These are phyloP conservation scores for Pyrenopolyporus hunteri DNA, from an alignment of 495 filamentous ascomycete genomes.

Conservation along the genomic window DNA sequence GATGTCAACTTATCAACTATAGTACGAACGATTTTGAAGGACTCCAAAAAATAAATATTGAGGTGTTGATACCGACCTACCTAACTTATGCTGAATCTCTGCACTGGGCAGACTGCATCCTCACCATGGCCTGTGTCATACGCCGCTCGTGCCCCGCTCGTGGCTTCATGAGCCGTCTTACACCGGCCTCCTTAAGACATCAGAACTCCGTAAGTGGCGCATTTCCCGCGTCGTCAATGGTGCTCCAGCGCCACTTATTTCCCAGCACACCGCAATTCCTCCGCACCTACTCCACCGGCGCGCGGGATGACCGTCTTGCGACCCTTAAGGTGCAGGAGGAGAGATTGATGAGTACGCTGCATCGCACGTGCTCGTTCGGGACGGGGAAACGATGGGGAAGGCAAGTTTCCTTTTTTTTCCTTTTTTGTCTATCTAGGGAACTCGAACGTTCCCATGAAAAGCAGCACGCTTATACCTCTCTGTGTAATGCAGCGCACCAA, in stretches of 20 bases:
- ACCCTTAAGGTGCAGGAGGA: constrained; percentile 26
- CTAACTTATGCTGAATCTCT: background rate
- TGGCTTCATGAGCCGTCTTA: background rate
- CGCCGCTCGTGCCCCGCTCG: background rate
- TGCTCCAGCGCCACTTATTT: background rate
- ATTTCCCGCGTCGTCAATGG: background rate
- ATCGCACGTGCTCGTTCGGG: constrained; percentile 37
- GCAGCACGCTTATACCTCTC: constrained; percentile 6
- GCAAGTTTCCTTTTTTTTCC: constrained; percentile 14
- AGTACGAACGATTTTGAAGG: no score
- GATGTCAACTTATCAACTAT: constrained; percentile 5
- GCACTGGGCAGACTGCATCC: background rate
- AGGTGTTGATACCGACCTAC: no score
- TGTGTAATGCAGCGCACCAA: constrained; percentile 19
- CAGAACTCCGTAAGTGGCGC: background rate
- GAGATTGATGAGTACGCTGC: constrained; percentile 39
- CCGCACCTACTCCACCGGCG: background rate
- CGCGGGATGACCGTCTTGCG: constrained; percentile 8
- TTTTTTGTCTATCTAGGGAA: no score
- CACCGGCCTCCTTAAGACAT: background rate
- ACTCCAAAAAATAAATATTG: no score
- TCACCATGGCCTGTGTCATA: constrained; percentile 10
- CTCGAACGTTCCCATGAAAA: background rate
- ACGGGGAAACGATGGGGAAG: constrained; percentile 42
- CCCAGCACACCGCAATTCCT: background rate